Percentiles rank a stretch among this genome's conserved stretches.
phyloP scores from a whole-genome alignment of 2,329 filamentous ascomycete genomes.

The Pestalotiopsis sp. region DNA sequence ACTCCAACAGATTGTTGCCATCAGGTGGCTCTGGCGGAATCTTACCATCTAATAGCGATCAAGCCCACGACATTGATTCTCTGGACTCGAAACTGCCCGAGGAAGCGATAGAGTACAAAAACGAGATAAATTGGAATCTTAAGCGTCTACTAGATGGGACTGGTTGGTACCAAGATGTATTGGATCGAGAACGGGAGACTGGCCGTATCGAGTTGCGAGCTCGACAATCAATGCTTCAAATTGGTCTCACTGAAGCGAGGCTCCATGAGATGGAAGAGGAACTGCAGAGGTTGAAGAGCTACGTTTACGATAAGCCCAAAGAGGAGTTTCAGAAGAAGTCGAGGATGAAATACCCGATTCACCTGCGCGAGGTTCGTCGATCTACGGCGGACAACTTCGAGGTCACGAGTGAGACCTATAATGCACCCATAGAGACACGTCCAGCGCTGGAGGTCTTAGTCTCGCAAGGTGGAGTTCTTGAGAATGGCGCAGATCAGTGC shows the following conservation, averaged over 20 bases:
- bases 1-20: too few species aligned
- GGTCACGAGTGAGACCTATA: background rate
- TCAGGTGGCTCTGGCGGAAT: too few species aligned
- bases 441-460: background rate
- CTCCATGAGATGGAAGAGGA: background rate
- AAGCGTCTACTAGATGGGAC: too few species aligned
- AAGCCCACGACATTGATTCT: too few species aligned
- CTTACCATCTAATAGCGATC: too few species aligned
- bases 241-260: background rate
- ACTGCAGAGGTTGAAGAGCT: background rate
- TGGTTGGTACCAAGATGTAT: too few species aligned
- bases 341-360: background rate
- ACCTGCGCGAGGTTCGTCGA: background rate
- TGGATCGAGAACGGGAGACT: background rate
- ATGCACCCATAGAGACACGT: background rate
- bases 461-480: background rate
- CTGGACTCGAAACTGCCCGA: too few species aligned
- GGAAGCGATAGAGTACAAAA: too few species aligned
- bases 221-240: background rate
- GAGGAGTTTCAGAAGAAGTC: background rate
- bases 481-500: background rate
- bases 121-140: fast-evolving
- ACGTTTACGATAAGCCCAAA: background rate
- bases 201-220: background rate
- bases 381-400: background rate